These are phyloP conservation scores for Sporopachydermia quercuum DNA, from an alignment of 805 yeast genomes.

Conservation along the genomic window DNA sequence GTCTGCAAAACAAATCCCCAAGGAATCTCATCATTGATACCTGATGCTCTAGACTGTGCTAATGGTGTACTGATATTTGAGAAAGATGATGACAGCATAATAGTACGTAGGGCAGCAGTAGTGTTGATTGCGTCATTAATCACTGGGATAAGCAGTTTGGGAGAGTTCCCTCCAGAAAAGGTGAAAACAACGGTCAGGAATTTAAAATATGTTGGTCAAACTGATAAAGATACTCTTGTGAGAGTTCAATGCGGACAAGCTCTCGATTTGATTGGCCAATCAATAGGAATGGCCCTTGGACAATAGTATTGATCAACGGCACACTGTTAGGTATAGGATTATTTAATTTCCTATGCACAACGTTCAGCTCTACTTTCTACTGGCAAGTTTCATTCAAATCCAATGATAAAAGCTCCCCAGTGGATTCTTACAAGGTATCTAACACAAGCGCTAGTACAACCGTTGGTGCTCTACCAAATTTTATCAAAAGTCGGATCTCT, in stretches of 20 bases:
- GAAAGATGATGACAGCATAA: conserved; percentile 25
- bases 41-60: conserved; percentile 58
- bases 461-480: too few species aligned
- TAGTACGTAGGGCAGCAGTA: conserved; percentile 64
- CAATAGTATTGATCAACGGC: too few species aligned
- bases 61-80: conserved; percentile 60
- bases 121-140: conserved; percentile 33
- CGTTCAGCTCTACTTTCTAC: too few species aligned
- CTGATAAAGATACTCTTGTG: conserved; percentile 18
- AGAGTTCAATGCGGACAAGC: conserved; percentile 15
- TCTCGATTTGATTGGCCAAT: conserved; percentile 10
- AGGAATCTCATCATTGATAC: conserved; percentile 32
- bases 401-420: too few species aligned
- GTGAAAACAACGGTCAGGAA: conserved; percentile 9
- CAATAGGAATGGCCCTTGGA: too few species aligned
- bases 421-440: too few species aligned
- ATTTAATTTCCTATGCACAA: too few species aligned
- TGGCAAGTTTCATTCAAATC: too few species aligned
- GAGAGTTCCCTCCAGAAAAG: conserved; percentile 15
- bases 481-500: too few species aligned
- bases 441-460: too few species aligned
- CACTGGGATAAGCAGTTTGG: conserved; percentile 14
- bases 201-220: conserved; percentile 10
- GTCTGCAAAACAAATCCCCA: conserved; percentile 44
- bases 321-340: too few species aligned